Evolutionary conservation across 495 filamentous ascomycete species (phyloP).

Genomic region (Penicillium herquei): DNA sequence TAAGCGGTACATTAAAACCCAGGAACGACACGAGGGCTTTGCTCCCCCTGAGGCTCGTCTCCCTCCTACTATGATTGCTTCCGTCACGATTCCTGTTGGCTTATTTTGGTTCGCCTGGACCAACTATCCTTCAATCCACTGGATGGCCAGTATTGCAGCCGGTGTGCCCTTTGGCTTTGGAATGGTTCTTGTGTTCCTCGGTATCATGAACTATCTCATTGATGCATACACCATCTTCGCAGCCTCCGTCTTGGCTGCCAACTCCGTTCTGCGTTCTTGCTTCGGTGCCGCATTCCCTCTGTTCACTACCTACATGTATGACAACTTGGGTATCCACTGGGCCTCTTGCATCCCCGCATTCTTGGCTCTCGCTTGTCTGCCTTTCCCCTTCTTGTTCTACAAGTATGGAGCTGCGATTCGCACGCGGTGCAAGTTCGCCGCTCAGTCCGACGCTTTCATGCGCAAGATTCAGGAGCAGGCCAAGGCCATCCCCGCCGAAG

Average conservation of each 20-base stretch:
- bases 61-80: slow-evolving; percentile 44
- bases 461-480: slow-evolving; percentile 39
- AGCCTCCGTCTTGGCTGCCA: slow-evolving; percentile 76
- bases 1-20: slow-evolving; percentile 41
- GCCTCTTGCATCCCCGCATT: slow-evolving; percentile 76
- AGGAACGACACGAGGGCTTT: slow-evolving; percentile 37
- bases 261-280: slow-evolving; percentile 62
- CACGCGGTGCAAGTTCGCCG: slow-evolving; percentile 70
- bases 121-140: slow-evolving; percentile 67
- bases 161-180: slow-evolving; percentile 72
- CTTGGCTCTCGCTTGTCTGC: slow-evolving; percentile 70
- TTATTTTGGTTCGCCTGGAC: slow-evolving; percentile 72
- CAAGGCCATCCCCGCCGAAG: background rate
- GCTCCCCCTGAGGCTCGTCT: slow-evolving; percentile 51
- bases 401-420: slow-evolving; percentile 69
- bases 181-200: slow-evolving; percentile 73
- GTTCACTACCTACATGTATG: slow-evolving; percentile 78
- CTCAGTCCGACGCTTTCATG: slow-evolving; percentile 49
- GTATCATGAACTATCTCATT: slow-evolving; percentile 77
- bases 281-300: slow-evolving; percentile 86
- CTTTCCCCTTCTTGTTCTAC: slow-evolving; percentile 80
- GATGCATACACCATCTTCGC: slow-evolving; percentile 80
- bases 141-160: slow-evolving; percentile 61
- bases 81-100: slow-evolving; percentile 42
- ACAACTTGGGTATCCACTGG: slow-evolving; percentile 77